phyloP scores from a whole-genome alignment of 2,329 filamentous ascomycete species.

The Pyrenochaeta sp. region DNA sequence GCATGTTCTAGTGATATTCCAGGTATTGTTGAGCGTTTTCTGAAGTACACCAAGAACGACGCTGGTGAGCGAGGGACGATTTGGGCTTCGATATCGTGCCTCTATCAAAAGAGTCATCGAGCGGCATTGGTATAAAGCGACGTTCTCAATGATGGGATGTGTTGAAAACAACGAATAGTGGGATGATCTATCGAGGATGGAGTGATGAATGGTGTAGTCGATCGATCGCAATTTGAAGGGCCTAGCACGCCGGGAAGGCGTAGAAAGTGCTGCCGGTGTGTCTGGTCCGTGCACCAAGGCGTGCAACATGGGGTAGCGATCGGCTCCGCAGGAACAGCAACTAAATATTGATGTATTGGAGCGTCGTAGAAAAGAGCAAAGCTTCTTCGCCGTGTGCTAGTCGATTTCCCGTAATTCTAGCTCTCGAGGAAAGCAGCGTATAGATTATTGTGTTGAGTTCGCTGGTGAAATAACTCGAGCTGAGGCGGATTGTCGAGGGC shows the following conservation, averaged over 20 bases:
- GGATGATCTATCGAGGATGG: not conserved
- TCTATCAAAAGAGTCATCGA: not conserved
- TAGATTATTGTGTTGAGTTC: not conserved
- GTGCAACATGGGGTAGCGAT: not conserved
- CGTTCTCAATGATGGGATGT: not conserved
- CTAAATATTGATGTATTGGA: too few species aligned
- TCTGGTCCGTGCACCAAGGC: not conserved
- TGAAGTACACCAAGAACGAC: not conserved
- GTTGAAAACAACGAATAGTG: not conserved
- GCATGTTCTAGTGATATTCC: too few species aligned
- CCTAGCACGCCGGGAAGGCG: not conserved
- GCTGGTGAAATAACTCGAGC: not conserved
- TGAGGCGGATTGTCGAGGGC: not conserved
- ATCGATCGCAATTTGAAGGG: not conserved
- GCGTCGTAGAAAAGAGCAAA: too few species aligned
- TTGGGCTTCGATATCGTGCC: not conserved
- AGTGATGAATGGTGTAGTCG: too few species aligned
- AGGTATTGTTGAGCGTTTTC: not conserved
- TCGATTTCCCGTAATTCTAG: not conserved
- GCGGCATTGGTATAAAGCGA: not conserved
- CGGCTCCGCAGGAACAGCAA: not conserved
- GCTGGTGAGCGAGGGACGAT: not conserved
- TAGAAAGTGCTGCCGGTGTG: too few species aligned
- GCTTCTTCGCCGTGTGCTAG: not conserved
- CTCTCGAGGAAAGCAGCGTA: not conserved